Base-by-base conservation (phyloP, 1,284 basidiomycete genomes). In the Cutaneotrichosporon cutaneum region DNA sequence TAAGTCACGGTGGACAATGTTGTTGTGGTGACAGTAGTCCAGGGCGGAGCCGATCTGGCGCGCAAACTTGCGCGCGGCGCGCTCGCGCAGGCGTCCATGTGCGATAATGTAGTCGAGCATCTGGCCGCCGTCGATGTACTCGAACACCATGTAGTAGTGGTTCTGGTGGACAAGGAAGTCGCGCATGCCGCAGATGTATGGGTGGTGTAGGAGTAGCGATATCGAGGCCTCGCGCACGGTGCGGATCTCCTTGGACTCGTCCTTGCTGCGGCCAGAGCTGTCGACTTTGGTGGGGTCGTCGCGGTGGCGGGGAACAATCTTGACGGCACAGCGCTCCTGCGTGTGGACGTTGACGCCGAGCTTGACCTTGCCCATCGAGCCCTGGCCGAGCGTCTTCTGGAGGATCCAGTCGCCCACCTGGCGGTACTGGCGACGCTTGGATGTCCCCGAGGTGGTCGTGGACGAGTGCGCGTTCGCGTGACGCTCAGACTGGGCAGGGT, bases 71-170 rank as follows among this genome's bases (percentile, higher is more conserved):
- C 95, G 84, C 5, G 95, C 95, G 35, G 94, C 92, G 59, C 95
- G 86, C 79, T 99, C 96, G 35, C 95, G 84, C 64, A 99, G 84
- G 39, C 94, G 85, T n/a, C 95, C 95, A 74, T 99, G 96, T 70
- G 90, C 90, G 81, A 99, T 99, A 82, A 99, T 99, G 79, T 97
- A 99, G 85, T 99, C 95, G 68, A 99, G 87, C 92, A 99, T 96
- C 83, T 99, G 95, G 0, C 96, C 95, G 52, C 96, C 95, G 71
- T 94, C 94, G 80, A 99, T 92, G 80, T 97, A 98, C 80, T 99
- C 95, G 77, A 91, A 94, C 5, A 98, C 91, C 93, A 99, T 98
- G 83, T 99, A 98, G 81, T 98, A 97, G 80, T 99, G 95, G 75
- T 95, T 88, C 63, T 90, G 89, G 81, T 95, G 93, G 18, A 92